Percentiles rank a stretch among this genome's conserved stretches.
Evolutionary conservation across 768 basidiomycete species (phyloP).

Genomic region (Kwoniella sp.): DNA sequence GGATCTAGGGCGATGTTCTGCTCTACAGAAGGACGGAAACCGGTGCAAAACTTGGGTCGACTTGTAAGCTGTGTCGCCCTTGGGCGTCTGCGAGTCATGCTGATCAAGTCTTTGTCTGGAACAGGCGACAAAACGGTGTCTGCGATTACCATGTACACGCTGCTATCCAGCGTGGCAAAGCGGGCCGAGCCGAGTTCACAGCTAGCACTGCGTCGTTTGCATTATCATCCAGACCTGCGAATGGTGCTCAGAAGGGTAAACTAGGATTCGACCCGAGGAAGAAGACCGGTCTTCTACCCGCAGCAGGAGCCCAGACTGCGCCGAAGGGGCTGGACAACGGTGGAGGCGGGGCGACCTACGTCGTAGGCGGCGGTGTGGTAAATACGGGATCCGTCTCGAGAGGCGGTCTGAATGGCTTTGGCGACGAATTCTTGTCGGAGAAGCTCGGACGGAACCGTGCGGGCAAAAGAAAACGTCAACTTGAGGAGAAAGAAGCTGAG

Average conservation of each 20-base stretch:
- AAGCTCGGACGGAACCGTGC: constrained; percentile 78
- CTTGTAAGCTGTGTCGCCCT: constrained; percentile 45
- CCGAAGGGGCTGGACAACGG: constrained; percentile 41
- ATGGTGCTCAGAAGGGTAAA: constrained; percentile 14
- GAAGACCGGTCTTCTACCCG: constrained; percentile 52
- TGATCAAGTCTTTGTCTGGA: not conserved
- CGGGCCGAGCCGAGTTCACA: constrained; percentile 82
- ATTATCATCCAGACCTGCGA: constrained; percentile 20
- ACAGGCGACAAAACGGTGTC: constrained; percentile 69
- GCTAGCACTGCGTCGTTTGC: constrained; percentile 53
- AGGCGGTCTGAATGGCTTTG: constrained; percentile 41
- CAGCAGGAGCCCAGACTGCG: constrained; percentile 34
- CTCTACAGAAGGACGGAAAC: constrained; percentile 75
- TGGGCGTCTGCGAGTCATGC: not conserved
- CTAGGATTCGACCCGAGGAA: constrained; percentile 36
- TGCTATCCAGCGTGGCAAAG: constrained; percentile 73
- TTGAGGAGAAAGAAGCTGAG: constrained; percentile 61
- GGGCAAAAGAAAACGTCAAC: constrained; percentile 69
- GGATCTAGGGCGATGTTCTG: constrained; percentile 84
- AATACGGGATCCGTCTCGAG: constrained; percentile 46
- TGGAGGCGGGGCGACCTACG: constrained; percentile 64
- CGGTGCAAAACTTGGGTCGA: constrained; percentile 88
- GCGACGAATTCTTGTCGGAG: constrained; percentile 66
- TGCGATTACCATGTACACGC: constrained; percentile 90
- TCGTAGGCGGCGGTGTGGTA: constrained; percentile 78